A percentile compares a stretch with the other conserved stretches of the same genome.
These are phyloP conservation scores for Dorcoceras hygrometricum DNA, from an alignment of 257 asterid genomes.

Conservation along the genomic window DNA sequence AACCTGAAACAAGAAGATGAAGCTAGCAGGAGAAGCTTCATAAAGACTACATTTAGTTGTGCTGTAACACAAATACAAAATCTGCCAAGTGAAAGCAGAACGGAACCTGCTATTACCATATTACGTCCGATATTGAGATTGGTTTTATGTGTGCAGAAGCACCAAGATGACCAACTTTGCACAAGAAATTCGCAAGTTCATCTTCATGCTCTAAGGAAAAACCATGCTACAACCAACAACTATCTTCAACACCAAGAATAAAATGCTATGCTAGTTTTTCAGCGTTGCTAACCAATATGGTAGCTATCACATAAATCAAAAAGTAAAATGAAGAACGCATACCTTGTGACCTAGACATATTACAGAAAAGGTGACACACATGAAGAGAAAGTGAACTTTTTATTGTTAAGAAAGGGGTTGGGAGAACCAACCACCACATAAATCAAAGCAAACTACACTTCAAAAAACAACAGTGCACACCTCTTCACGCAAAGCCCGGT, in stretches of 20 bases:
- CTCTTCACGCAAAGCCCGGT: slow-evolving; percentile 98
- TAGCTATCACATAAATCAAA: background rate
- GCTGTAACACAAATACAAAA: too few species aligned
- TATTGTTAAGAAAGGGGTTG: background rate
- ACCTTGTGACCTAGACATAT: background rate
- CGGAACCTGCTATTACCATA: too few species aligned
- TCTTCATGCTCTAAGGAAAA: background rate
- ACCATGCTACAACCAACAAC: slow-evolving; percentile 2
- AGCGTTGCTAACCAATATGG: background rate
- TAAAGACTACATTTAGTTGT: too few species aligned
- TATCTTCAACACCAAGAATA: slow-evolving; percentile 3
- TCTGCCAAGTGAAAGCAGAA: too few species aligned
- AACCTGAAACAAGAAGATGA: too few species aligned
- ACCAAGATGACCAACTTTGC: slow-evolving; percentile 6
- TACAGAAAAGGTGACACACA: background rate
- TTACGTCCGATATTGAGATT: too few species aligned
- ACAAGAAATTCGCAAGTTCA: background rate
- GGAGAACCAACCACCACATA: slow-evolving; percentile 9
- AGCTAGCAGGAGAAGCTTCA: too few species aligned
- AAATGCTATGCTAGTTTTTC: background rate
- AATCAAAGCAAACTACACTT: background rate
- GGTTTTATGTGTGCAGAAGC: too few species aligned
- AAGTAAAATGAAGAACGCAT: slow-evolving; percentile 2
- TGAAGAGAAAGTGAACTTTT: background rate
- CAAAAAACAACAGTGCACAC: slow-evolving; percentile 35